These are phyloP conservation scores for Debaryomyces sp. DNA, from an alignment of 1,139 yeast genomes.

Conservation along the genomic window DNA sequence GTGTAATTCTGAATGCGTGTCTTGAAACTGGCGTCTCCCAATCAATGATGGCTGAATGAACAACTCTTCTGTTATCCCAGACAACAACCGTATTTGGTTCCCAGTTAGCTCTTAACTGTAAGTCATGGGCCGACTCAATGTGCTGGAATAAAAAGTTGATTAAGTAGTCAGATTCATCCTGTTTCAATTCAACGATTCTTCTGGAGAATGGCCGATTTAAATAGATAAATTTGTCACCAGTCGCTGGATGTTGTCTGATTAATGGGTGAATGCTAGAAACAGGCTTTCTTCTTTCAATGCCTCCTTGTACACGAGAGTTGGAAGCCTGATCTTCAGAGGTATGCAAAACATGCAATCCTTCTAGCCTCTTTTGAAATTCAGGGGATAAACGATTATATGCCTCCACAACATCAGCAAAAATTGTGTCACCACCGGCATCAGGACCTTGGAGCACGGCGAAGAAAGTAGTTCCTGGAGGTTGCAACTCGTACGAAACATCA, in stretches of 20 bases:
- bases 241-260: constrained; percentile 46
- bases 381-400: constrained; percentile 44
- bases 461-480: constrained; percentile 43
- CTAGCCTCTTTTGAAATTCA: constrained; percentile 37
- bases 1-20: constrained; percentile 68
- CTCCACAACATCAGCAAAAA: constrained; percentile 41
- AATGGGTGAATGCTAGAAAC: constrained; percentile 50
- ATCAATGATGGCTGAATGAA: constrained; percentile 55
- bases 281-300: constrained; percentile 47
- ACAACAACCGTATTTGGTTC: constrained; percentile 53
- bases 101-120: constrained; percentile 61
- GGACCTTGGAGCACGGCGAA: constrained; percentile 40
- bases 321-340: constrained; percentile 38
- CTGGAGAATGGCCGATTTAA: constrained; percentile 41
- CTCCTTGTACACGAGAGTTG: constrained; percentile 35
- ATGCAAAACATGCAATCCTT: constrained; percentile 41
- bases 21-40: constrained; percentile 53
- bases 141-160: constrained; percentile 37
- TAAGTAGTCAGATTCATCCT: constrained; percentile 32
- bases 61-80: constrained; percentile 60
- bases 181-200: constrained; percentile 40
- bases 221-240: constrained; percentile 44
- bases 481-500: constrained; percentile 39
- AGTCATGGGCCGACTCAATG: constrained; percentile 39
- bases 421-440: constrained; percentile 38